Conservation (phyloP, 805 yeast species). For the Pichia occidentalis region DNA sequence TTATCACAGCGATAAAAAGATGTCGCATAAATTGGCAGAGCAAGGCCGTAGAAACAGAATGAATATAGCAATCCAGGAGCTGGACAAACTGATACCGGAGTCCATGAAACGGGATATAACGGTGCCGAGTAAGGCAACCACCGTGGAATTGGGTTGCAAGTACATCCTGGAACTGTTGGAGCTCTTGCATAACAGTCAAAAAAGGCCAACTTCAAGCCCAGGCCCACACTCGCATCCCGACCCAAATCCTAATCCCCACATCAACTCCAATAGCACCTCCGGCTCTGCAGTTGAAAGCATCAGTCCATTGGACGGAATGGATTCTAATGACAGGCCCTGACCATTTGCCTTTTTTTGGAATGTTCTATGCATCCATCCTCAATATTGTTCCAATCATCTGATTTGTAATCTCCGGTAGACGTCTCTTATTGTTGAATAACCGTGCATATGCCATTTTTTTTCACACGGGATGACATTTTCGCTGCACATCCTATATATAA, state of each 20-base stretch:
- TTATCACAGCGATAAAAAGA: slow-evolving; percentile 43
- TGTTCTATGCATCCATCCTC: not conserved
- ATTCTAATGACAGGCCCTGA: not conserved
- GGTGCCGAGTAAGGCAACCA: slow-evolving; percentile 87
- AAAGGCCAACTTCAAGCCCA: no score
- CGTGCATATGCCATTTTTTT: no score
- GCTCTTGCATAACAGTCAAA: slow-evolving; percentile 32
- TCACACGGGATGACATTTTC: no score
- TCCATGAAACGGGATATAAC: slow-evolving; percentile 46
- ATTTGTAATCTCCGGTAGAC: not conserved
- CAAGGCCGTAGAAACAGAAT: slow-evolving; percentile 93
- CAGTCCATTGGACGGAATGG: slow-evolving; percentile 20
- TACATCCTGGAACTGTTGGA: slow-evolving; percentile 49
- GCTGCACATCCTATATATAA: no score
- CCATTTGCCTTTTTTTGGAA: not conserved
- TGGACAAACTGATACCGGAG: slow-evolving; percentile 63
- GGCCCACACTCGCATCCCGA: no score
- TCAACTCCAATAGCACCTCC: slow-evolving; percentile 5
- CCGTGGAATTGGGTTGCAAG: slow-evolving; percentile 80
- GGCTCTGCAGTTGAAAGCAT: slow-evolving; percentile 13
- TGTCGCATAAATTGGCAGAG: slow-evolving; percentile 87
- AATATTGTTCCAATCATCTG: not conserved
- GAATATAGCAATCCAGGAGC: slow-evolving; percentile 77
- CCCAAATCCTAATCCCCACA: slow-evolving; percentile 10
- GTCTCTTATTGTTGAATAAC: no score